A percentile compares a stretch with the other conserved stretches of the same genome.
phyloP scores from a whole-genome alignment of 1,284 basidiomycete genomes.

The Puccinia polysora region DNA sequence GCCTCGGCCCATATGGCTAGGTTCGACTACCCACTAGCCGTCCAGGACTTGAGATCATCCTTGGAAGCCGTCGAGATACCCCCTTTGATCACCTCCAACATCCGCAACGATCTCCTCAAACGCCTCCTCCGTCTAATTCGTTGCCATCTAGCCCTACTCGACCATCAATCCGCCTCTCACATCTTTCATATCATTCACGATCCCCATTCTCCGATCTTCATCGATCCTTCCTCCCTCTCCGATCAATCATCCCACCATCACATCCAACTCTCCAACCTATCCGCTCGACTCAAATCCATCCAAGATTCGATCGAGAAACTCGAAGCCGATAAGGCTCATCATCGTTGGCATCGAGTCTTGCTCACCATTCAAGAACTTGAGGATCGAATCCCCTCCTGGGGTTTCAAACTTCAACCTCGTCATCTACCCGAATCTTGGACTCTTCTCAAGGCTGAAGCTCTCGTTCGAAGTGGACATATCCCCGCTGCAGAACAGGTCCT shows the following conservation, averaged over 20 bases:
- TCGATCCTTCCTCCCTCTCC: too few relatives aligned
- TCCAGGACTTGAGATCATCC: neutral
- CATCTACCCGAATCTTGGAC: constrained; percentile 18
- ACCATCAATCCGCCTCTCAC: neutral
- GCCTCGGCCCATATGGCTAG: constrained; percentile 27
- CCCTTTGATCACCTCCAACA: neutral
- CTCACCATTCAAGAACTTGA: neutral
- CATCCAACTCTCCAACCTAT: neutral
- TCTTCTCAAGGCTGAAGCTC: constrained; percentile 17
- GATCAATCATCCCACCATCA: neutral
- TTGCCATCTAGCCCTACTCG: constrained; percentile 25
- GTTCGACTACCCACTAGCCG: neutral
- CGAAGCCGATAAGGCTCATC: neutral
- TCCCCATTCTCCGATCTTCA: neutral
- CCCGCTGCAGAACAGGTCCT: neutral
- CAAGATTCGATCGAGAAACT: neutral
- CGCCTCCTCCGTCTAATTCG: constrained; percentile 8
- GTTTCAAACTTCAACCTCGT: neutral
- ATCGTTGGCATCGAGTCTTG: neutral
- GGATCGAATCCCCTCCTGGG: neutral
- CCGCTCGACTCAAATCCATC: neutral
- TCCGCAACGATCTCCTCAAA: constrained; percentile 3
- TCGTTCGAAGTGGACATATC: constrained; percentile 7
- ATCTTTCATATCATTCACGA: neutral
- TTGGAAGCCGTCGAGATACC: constrained; percentile 8